Conservation (phyloP, 768 basidiomycete species). For the Suillus hirtellus region DNA sequence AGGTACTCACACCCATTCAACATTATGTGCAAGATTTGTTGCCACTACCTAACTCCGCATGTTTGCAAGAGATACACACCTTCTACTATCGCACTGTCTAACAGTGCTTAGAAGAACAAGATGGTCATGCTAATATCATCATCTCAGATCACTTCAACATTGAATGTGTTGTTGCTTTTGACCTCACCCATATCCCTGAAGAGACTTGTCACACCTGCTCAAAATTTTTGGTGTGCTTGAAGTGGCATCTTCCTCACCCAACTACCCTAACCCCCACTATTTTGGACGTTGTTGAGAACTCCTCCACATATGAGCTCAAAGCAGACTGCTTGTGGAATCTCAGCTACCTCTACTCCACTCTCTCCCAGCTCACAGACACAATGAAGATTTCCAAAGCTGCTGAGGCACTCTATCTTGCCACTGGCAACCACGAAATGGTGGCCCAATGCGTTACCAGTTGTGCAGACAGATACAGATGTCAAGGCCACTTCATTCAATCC, state of each 20-base stretch:
- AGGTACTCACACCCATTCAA: not conserved
- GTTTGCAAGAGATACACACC: not conserved
- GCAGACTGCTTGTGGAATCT: not conserved
- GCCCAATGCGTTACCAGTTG: no score
- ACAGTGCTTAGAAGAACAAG: not conserved
- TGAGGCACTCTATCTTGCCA: not conserved
- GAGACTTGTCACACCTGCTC: not conserved
- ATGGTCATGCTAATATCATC: not conserved
- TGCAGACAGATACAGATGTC: not conserved
- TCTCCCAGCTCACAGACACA: not conserved
- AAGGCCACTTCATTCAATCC: not conserved
- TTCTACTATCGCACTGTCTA: not conserved
- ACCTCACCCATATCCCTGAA: not conserved
- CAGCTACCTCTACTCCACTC: not conserved
- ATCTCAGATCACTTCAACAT: not conserved
- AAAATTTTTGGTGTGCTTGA: not conserved
- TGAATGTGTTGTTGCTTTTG: not conserved
- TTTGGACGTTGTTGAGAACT: not conserved
- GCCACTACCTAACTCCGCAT: not conserved
- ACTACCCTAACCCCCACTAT: not conserved
- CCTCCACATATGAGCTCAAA: not conserved
- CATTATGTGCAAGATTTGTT: conserved; percentile 2
- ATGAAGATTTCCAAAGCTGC: not conserved
- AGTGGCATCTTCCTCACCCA: not conserved
- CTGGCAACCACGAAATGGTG: not conserved